phyloP scores from a whole-genome alignment of 2,329 filamentous ascomycete genomes.

The Cyclaneusma minus region DNA sequence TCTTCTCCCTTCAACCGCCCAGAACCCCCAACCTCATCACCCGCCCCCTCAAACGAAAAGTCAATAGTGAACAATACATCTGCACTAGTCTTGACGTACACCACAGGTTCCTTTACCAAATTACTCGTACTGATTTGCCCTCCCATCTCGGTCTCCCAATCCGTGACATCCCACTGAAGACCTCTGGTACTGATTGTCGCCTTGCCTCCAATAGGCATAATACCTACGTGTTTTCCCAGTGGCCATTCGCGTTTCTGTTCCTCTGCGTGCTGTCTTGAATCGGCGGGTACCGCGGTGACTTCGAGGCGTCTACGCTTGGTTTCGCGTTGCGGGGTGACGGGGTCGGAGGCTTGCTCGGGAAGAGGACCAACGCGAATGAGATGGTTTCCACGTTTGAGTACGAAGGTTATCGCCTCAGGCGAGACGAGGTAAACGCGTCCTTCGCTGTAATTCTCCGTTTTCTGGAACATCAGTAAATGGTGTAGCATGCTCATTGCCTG shows the following conservation, averaged over 20 bases:
- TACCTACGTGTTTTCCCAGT: conserved; percentile 69
- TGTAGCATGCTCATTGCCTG: conserved; percentile 83
- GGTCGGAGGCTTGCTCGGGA: conserved; percentile 12
- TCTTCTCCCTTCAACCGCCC: too few relatives aligned
- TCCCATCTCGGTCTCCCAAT: conserved; percentile 68
- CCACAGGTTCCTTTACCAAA: conserved; percentile 44
- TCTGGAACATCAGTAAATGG: conserved; percentile 56
- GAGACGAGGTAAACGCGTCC: conserved; percentile 66
- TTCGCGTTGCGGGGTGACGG: conserved; percentile 2
- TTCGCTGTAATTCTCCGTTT: conserved; percentile 26
- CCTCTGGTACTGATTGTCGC: conserved; percentile 67
- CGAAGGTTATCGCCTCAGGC: conserved; percentile 65
- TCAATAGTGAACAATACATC: conserved; percentile 66
- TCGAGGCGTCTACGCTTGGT: background rate
- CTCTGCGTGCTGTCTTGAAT: conserved; percentile 6
- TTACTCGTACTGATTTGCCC: conserved; percentile 68
- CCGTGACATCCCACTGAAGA: conserved; percentile 76
- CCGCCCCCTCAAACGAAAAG: too few relatives aligned
- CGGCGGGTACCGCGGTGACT: too few relatives aligned
- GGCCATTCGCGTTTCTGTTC: conserved; percentile 15
- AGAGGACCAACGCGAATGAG: conserved; percentile 49
- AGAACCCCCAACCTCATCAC: too few relatives aligned
- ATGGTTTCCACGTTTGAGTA: conserved; percentile 57
- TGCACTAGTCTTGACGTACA: conserved; percentile 45
- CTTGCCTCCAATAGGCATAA: conserved; percentile 69